Percentiles rank a stretch among this genome's conserved stretches.
These are phyloP conservation scores for Inonotus hispidus DNA, from an alignment of 1,284 basidiomycete species.

Conservation along the genomic window DNA sequence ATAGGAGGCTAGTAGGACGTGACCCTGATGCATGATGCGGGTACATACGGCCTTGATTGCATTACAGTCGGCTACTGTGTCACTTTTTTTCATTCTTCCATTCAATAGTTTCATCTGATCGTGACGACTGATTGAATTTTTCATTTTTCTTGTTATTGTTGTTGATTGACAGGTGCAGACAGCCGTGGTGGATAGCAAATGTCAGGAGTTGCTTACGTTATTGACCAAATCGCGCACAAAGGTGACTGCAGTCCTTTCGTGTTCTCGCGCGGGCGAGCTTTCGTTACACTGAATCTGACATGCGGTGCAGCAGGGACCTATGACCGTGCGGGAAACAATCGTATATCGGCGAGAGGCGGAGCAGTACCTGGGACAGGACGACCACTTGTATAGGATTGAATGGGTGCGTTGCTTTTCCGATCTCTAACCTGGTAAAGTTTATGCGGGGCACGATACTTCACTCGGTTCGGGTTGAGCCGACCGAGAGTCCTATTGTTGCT, in stretches of 20 bases:
- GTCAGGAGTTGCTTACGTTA: slow-evolving; percentile 66
- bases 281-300: slow-evolving; percentile 23
- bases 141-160: neutral
- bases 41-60: too few relatives aligned
- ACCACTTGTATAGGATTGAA: slow-evolving; percentile 88
- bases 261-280: slow-evolving; percentile 18
- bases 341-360: slow-evolving; percentile 91
- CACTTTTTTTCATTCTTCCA: too few relatives aligned
- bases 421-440: neutral
- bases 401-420: slow-evolving; percentile 57
- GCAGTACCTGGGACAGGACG: slow-evolving; percentile 78
- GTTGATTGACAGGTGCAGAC: slow-evolving; percentile 65
- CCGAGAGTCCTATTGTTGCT: too few relatives aligned
- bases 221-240: slow-evolving; percentile 45
- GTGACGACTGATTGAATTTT: too few relatives aligned
- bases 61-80: too few relatives aligned
- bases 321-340: slow-evolving; percentile 75
- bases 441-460: neutral
- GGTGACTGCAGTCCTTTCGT: slow-evolving; percentile 7
- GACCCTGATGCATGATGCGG: too few relatives aligned
- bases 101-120: neutral
- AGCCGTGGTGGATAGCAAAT: slow-evolving; percentile 68
- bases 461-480: too few relatives aligned
- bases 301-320: slow-evolving; percentile 26
- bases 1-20: too few relatives aligned